Conservation (phyloP, 2,329 filamentous ascomycete species). For the Nemania serpens region DNA sequence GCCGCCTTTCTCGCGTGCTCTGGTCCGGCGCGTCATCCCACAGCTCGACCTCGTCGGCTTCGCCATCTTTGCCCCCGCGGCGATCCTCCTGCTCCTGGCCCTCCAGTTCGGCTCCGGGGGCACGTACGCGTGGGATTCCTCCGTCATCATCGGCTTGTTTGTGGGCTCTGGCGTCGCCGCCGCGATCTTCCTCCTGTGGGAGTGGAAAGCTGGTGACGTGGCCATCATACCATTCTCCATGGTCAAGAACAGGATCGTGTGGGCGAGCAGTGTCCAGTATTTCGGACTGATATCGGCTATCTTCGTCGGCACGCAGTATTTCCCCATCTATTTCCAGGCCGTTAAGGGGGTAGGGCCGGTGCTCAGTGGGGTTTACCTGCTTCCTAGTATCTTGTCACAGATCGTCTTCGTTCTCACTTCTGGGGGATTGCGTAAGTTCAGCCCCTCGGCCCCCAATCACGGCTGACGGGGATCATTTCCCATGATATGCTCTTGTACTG, state of each 20-base stretch:
- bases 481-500: background rate
- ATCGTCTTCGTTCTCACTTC: conserved; percentile 64
- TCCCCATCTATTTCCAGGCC: conserved; percentile 43
- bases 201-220: conserved; percentile 48
- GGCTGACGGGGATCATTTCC: no score
- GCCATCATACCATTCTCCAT: conserved; percentile 57
- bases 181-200: conserved; percentile 48
- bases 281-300: conserved; percentile 51
- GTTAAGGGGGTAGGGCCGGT: conserved; percentile 39
- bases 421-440: conserved; percentile 34
- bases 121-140: conserved; percentile 46
- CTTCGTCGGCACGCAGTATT: conserved; percentile 43
- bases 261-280: conserved; percentile 47
- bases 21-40: conserved; percentile 38
- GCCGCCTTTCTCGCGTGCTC: conserved; percentile 31
- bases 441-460: no score
- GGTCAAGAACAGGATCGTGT: conserved; percentile 49
- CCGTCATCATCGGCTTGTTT: conserved; percentile 48
- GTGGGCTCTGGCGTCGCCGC: conserved; percentile 42
- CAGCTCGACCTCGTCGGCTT: conserved; percentile 51
- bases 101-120: conserved; percentile 50
- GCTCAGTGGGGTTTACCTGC: conserved; percentile 42
- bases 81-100: conserved; percentile 50
- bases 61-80: conserved; percentile 47
- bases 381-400: conserved; percentile 40